Evolutionary conservation across 805 yeast genomes (phyloP), one percentile per base, ranked within the genome.

Genomic region (Teunomyces tritomae): DNA sequence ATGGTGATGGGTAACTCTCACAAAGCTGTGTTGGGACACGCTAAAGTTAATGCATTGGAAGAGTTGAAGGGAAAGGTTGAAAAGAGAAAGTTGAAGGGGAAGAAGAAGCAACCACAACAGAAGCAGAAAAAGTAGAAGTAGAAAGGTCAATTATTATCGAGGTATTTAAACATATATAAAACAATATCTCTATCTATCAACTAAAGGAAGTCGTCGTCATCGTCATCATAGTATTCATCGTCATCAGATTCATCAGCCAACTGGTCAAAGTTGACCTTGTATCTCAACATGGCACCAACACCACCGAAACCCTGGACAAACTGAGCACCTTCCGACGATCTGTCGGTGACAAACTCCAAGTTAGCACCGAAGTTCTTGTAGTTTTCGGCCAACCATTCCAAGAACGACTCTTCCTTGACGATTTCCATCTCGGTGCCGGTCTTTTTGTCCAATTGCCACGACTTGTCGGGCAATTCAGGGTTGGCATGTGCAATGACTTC

Each of bases 271-370:
- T 94, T 94, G 59, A 94, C 94, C 73, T 90, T 90, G 74, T 94
- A 94, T 76, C 99, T 89, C 68, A 94, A 77, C 59, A 94, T 68
- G 49, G 97, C 97, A 69, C 99, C 99, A 57, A 94, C 82, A 74
- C 99, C 99, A 86, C 99, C 99, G 65, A 94, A 94, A 50, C 99
- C 99, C 60, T 84, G 85, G 50, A 87, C 95, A 71, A 94, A 94
- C 76, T 94, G 99, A 40, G 98, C 96, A 78, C 99, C 99, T 73
- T 94, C 99, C 39, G 96, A 85, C 17, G 96, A 87, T 73, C 89
- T 84, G 75, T 94, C 98, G 44, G 97, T 88, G 57, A 94, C 96
- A 60, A 94, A 94, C 76, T 94, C 99, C 61, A 94, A 79, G 51
- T 86, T 82, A 45, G 99, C 96, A 80, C 99, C 99, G 62, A 81